Conservation (phyloP, 176 grass and related monocot species). For the Hyparrhenia diplandra region DNA sequence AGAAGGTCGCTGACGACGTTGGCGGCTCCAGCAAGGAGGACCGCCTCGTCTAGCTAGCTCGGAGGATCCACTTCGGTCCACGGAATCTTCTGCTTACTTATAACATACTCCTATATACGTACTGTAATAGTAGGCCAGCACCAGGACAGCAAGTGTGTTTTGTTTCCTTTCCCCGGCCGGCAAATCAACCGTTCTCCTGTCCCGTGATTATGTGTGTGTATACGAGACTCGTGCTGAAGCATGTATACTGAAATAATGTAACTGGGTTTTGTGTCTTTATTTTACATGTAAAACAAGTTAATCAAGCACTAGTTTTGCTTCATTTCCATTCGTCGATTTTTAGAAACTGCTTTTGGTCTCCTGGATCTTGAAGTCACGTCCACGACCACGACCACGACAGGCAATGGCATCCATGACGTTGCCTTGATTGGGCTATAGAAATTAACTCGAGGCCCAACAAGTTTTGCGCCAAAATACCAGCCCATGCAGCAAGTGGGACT, state of each 20-base stretch:
- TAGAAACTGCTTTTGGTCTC: neutral
- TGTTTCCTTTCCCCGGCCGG: neutral
- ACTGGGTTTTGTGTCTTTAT: neutral
- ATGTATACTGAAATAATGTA: neutral
- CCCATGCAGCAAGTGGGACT: neutral
- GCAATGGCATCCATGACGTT: neutral
- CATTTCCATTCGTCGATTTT: neutral
- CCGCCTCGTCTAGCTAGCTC: slow-evolving; percentile 25
- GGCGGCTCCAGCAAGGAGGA: neutral
- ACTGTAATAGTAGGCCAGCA: too few species aligned
- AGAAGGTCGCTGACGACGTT: slow-evolving; percentile 31
- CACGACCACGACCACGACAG: neutral
- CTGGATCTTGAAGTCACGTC: neutral
- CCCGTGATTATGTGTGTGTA: neutral
- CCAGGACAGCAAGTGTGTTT: neutral
- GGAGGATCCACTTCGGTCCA: neutral
- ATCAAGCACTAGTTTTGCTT: neutral
- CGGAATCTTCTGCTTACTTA: neutral
- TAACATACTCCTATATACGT: too few species aligned
- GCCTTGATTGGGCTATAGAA: neutral
- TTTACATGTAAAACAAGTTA: neutral
- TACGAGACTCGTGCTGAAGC: neutral
- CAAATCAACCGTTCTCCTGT: neutral
- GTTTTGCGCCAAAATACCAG: neutral
- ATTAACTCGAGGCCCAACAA: neutral